Percentiles rank a stretch among this genome's conserved stretches.
These are phyloP conservation scores for Talaromyces verruculosus DNA, from an alignment of 2,329 filamentous ascomycete genomes.

Conservation along the genomic window DNA sequence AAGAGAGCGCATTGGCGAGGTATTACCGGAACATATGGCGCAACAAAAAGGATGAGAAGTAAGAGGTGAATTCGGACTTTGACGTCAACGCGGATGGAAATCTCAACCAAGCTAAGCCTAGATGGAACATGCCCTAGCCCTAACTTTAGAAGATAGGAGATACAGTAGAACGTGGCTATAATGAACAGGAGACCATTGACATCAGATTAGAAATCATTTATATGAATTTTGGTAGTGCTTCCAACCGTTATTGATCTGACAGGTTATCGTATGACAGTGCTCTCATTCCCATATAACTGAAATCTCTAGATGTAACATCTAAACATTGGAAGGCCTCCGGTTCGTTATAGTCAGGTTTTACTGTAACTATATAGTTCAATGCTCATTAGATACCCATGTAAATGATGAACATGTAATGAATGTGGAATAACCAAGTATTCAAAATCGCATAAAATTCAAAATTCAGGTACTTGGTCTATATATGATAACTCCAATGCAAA, in stretches of 20 bases:
- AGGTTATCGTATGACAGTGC: too few relatives aligned
- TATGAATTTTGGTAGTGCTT: too few relatives aligned
- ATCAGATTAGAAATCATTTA: too few relatives aligned
- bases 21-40: neutral
- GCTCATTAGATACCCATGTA: neutral
- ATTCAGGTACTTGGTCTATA: neutral
- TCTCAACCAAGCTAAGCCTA: neutral
- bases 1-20: neutral
- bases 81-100: neutral
- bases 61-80: neutral
- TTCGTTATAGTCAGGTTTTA: too few relatives aligned
- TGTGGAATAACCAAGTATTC: neutral
- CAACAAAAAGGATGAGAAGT: neutral
- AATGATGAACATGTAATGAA: neutral
- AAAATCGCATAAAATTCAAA: neutral
- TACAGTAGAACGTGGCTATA: too few relatives aligned
- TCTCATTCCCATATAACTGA: too few relatives aligned
- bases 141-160: neutral
- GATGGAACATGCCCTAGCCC: neutral
- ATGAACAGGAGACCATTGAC: too few relatives aligned
- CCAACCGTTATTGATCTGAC: too few relatives aligned
- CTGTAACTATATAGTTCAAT: neutral
- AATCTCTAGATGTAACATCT: too few relatives aligned
- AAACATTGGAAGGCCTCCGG: too few relatives aligned
- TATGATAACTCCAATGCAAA: neutral